Conservation (phyloP, 805 yeast genomes). For the Pichia eremophila region DNA sequence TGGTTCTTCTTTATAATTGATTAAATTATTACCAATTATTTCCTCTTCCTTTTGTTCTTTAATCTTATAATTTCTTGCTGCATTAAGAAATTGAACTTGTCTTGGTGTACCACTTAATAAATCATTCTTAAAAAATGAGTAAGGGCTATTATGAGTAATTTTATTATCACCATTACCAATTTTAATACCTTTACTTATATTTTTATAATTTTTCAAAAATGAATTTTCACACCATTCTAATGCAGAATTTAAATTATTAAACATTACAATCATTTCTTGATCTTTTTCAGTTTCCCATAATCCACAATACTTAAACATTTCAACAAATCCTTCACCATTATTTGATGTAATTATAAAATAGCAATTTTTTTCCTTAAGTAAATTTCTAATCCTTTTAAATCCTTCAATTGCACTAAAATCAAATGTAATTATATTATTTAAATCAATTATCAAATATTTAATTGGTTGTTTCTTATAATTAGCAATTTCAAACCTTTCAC, state of each 20-base stretch:
- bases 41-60: conserved; percentile 26
- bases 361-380: conserved; percentile 59
- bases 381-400: conserved; percentile 74
- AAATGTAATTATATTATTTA: conserved; percentile 69
- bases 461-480: conserved; percentile 49
- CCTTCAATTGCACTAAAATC: conserved; percentile 98
- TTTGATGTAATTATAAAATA: conserved; percentile 72
- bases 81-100: conserved; percentile 41
- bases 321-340: conserved; percentile 53
- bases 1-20: conserved; percentile 29
- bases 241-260: conserved; percentile 74
- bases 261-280: conserved; percentile 46
- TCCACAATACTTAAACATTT: conserved; percentile 76
- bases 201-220: conserved; percentile 57
- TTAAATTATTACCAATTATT: conserved; percentile 11
- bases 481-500: conserved; percentile 52
- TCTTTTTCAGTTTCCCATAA: conserved; percentile 48
- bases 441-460: conserved; percentile 73
- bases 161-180: not conserved
- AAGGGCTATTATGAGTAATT: not conserved
- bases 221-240: conserved; percentile 96
- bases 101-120: conserved; percentile 37
- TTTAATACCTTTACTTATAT: conserved; percentile 4
- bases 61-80: conserved; percentile 36
- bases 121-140: not conserved